Percentiles rank a stretch among this genome's conserved stretches.
Evolutionary conservation across 2,329 filamentous ascomycete genomes (phyloP).

Genomic region (Aspergillus thermomutatus): DNA sequence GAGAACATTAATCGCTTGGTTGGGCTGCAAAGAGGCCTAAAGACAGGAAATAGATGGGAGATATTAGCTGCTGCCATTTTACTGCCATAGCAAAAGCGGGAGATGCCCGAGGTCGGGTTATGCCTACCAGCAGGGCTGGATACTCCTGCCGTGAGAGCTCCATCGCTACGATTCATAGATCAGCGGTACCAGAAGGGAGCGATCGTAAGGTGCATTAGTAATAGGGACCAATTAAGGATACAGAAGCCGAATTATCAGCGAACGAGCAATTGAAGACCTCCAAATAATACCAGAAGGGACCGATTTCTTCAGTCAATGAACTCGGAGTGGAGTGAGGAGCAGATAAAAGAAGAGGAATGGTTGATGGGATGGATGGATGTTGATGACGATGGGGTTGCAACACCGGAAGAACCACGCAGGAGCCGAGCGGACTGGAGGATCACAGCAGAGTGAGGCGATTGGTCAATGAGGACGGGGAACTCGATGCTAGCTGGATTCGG

Average conservation of each 20-base stretch:
- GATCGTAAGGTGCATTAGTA: slow-evolving; percentile 33
- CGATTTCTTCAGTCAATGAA: slow-evolving; percentile 12
- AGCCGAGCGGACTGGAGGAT: slow-evolving; percentile 1
- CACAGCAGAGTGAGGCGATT: neutral
- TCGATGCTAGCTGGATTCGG: neutral
- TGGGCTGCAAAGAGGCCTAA: slow-evolving; percentile 75
- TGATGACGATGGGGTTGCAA: slow-evolving; percentile 10
- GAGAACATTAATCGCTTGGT: slow-evolving; percentile 75
- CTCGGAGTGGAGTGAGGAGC: neutral
- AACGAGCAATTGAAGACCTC: slow-evolving; percentile 9
- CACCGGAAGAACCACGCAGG: slow-evolving; percentile 6
- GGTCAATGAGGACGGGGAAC: neutral
- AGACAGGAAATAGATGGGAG: slow-evolving; percentile 12
- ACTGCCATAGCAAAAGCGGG: neutral
- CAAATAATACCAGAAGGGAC: neutral
- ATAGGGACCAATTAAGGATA: slow-evolving; percentile 20
- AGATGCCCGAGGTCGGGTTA: neutral
- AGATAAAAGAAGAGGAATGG: slow-evolving; percentile 5
- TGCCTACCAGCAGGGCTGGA: slow-evolving; percentile 84
- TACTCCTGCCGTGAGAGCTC: slow-evolving; percentile 85
- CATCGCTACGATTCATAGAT: slow-evolving; percentile 48
- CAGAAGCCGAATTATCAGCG: slow-evolving; percentile 20
- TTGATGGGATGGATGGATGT: slow-evolving; percentile 15
- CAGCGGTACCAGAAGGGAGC: slow-evolving; percentile 14
- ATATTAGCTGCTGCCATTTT: neutral